Evolutionary conservation across 257 asterid species (phyloP).

Genomic region (Fraxinus pennsylvanica): DNA sequence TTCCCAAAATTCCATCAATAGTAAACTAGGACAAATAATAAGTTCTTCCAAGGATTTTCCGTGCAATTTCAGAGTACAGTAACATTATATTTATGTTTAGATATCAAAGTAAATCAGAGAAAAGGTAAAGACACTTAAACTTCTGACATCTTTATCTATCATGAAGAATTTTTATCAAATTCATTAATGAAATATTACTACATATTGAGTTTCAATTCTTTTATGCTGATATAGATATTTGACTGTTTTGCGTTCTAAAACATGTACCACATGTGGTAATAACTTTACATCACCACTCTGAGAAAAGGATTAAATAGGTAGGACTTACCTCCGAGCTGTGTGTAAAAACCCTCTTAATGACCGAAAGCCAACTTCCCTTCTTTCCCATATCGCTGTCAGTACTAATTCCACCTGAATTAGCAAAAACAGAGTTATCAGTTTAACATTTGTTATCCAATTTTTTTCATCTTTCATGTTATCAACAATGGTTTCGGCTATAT

Average conservation of each 20-base stretch:
- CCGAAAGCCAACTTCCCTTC: constrained; percentile 96
- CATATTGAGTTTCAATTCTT: neutral
- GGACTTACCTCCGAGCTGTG: constrained; percentile 71
- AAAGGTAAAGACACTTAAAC: neutral
- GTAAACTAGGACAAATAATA: neutral
- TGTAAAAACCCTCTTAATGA: constrained; percentile 79
- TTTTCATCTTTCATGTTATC: constrained; percentile 3
- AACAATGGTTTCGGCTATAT: neutral
- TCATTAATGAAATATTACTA: neutral
- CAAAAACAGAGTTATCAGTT: constrained; percentile 16
- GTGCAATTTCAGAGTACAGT: neutral
- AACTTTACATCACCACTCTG: neutral
- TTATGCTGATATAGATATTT: neutral
- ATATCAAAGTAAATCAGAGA: neutral
- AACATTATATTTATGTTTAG: neutral
- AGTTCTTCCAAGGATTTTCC: neutral
- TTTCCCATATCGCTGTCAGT: constrained; percentile 92
- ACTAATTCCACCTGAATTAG: constrained; percentile 54
- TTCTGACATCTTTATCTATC: neutral
- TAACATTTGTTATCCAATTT: constrained; percentile 10
- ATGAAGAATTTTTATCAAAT: neutral
- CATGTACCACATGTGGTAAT: neutral
- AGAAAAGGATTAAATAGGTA: constrained; percentile 48
- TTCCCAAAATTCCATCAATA: no score
- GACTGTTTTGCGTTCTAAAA: neutral